These are phyloP conservation scores for Magnolia kwangsiensis DNA, from an alignment of 164 flowering plant species.

Conservation along the genomic window DNA sequence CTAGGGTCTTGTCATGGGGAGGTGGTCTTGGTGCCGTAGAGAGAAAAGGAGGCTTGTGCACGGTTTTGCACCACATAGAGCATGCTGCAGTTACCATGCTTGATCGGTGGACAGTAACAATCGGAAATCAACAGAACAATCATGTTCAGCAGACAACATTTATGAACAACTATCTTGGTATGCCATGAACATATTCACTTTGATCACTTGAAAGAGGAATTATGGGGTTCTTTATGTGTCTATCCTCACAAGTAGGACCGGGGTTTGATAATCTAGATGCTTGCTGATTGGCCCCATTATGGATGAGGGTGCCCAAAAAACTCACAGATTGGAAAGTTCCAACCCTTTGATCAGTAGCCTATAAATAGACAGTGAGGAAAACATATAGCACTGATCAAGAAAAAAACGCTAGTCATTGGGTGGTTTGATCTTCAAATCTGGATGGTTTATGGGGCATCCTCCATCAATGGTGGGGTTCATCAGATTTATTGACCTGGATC, in stretches of 20 bases:
- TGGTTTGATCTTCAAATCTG: too few relatives aligned
- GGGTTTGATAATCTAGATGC: too few relatives aligned
- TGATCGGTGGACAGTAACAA: conserved; percentile 87
- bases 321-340: background rate
- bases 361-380: background rate
- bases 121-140: conserved; percentile 59
- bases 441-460: background rate
- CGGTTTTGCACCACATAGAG: conserved; percentile 76
- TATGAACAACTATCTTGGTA: conserved; percentile 97
- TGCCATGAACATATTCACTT: background rate
- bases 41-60: conserved; percentile 93
- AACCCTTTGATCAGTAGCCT: background rate
- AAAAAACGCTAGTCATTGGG: background rate
- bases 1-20: conserved; percentile 95
- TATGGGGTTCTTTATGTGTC: background rate
- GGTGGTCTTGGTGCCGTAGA: conserved; percentile 94
- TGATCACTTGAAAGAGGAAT: background rate
- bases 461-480: background rate
- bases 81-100: conserved; percentile 98
- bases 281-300: background rate
- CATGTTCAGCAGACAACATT: conserved; percentile 58
- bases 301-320: background rate
- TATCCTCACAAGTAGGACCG: too few relatives aligned
- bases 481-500: background rate
- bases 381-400: background rate